Conservation (phyloP, 352 stramenopile genomes). For the Thraustotheca clavata region DNA sequence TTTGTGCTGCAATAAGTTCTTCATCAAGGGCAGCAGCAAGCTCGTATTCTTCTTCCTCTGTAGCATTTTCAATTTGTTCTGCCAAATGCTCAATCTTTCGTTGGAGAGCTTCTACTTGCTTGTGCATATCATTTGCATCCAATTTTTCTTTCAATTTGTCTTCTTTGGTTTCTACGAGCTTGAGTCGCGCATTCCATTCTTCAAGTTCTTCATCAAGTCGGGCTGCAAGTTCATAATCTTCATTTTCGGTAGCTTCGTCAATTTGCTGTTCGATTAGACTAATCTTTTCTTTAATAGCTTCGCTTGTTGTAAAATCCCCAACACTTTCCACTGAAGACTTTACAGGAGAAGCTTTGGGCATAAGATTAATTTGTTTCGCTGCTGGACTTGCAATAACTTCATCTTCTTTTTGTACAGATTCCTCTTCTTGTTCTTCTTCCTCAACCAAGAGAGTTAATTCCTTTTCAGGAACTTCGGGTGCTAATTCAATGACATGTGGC, state of each 20-base stretch:
- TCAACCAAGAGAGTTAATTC: slow-evolving; percentile 33
- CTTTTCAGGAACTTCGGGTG: slow-evolving; percentile 45
- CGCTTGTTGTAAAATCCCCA: slow-evolving; percentile 24
- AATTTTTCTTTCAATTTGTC: neutral
- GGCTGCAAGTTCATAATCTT: slow-evolving; percentile 72
- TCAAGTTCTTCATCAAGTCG: slow-evolving; percentile 70
- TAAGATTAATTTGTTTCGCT: neutral
- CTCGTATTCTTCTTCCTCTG: slow-evolving; percentile 63
- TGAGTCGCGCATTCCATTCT: slow-evolving; percentile 28
- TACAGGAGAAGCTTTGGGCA: slow-evolving; percentile 1
- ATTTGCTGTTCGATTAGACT: slow-evolving; percentile 55
- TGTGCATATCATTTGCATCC: slow-evolving; percentile 8
- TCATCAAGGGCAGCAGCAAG: slow-evolving; percentile 48
- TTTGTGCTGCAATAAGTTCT: slow-evolving; percentile 46
- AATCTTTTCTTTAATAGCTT: slow-evolving; percentile 54
- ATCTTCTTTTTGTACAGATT: slow-evolving; percentile 37
- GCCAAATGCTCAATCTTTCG: slow-evolving; percentile 37
- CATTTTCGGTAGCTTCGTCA: slow-evolving; percentile 65
- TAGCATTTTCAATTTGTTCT: slow-evolving; percentile 55
- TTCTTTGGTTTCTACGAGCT: neutral
- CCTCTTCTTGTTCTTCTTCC: slow-evolving; percentile 37
- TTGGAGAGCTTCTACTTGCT: slow-evolving; percentile 21
- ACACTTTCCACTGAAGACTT: slow-evolving; percentile 22
- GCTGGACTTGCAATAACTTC: slow-evolving; percentile 16
- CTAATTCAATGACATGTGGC: slow-evolving; percentile 37